Conservation (phyloP, 2,329 filamentous ascomycete genomes). For the Didymella segeticola region DNA sequence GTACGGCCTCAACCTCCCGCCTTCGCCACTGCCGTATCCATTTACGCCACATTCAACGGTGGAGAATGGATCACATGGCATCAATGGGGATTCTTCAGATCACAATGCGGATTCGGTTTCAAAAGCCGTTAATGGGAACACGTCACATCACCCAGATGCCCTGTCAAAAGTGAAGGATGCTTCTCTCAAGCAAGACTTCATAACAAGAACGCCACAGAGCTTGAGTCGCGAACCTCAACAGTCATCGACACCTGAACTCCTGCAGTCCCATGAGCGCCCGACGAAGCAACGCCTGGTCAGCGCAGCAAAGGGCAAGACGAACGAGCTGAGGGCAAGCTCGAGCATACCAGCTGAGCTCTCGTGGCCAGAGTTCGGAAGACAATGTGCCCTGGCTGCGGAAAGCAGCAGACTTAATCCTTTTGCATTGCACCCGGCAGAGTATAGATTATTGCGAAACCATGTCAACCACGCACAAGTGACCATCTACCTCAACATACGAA, state of each 20-base stretch:
- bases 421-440: constrained; percentile 83
- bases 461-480: constrained; percentile 90
- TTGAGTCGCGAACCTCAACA: constrained; percentile 32
- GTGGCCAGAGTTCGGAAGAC: constrained; percentile 80
- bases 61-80: constrained; percentile 21
- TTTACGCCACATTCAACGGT: constrained; percentile 31
- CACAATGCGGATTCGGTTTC: constrained; percentile 19
- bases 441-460: constrained; percentile 77
- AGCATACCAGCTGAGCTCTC: constrained; percentile 82
- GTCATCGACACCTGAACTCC: constrained; percentile 43
- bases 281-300: constrained; percentile 28
- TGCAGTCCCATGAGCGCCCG: constrained; percentile 30
- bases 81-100: constrained; percentile 14
- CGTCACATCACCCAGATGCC: constrained; percentile 12
- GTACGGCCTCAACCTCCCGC: constrained; percentile 35
- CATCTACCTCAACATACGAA: constrained; percentile 93
- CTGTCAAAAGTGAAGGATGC: constrained; percentile 20
- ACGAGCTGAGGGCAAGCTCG: constrained; percentile 65
- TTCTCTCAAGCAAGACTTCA: constrained; percentile 21
- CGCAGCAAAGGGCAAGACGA: constrained; percentile 30
- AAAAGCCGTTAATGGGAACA: constrained; percentile 18
- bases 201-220: constrained; percentile 32
- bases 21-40: constrained; percentile 40
- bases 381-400: constrained; percentile 89
- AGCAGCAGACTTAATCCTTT: constrained; percentile 90